Evolutionary conservation across 345 rosid genomes (phyloP).

Genomic region (Arabidopsis arenosa): DNA sequence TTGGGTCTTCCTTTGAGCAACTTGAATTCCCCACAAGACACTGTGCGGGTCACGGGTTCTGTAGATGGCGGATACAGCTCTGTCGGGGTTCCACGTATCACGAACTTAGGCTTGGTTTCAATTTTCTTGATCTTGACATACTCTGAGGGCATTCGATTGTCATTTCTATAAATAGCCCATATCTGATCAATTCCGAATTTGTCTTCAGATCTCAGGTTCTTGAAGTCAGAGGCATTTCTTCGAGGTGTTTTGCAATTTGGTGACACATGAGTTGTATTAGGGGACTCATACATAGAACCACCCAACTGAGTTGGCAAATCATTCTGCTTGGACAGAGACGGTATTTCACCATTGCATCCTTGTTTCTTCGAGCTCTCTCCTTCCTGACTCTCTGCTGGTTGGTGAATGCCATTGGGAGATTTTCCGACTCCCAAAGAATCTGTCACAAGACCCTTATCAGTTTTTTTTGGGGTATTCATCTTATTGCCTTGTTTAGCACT

Average conservation of each 20-base stretch:
- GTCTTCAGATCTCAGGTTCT: slow-evolving; percentile 50
- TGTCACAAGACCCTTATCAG: slow-evolving; percentile 26
- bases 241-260: slow-evolving; percentile 38
- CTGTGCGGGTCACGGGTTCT: slow-evolving; percentile 8
- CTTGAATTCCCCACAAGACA: slow-evolving; percentile 59
- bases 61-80: slow-evolving; percentile 38
- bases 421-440: slow-evolving; percentile 47
- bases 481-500: slow-evolving; percentile 30
- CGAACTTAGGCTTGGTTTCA: slow-evolving; percentile 38
- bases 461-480: slow-evolving; percentile 33
- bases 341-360: slow-evolving; percentile 34
- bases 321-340: slow-evolving; percentile 31
- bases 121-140: slow-evolving; percentile 55
- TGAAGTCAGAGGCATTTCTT: slow-evolving; percentile 43
- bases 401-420: slow-evolving; percentile 52
- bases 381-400: slow-evolving; percentile 30
- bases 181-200: slow-evolving; percentile 49
- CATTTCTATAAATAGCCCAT: slow-evolving; percentile 55
- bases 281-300: slow-evolving; percentile 28
- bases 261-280: slow-evolving; percentile 27
- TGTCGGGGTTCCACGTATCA: slow-evolving; percentile 47
- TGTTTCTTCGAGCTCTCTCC: slow-evolving; percentile 44
- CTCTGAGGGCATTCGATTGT: slow-evolving; percentile 52
- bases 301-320: slow-evolving; percentile 30
- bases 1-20: slow-evolving; percentile 32